Conservation (phyloP, 2,329 filamentous ascomycete genomes). For the Emergomyces pasteurianus region DNA sequence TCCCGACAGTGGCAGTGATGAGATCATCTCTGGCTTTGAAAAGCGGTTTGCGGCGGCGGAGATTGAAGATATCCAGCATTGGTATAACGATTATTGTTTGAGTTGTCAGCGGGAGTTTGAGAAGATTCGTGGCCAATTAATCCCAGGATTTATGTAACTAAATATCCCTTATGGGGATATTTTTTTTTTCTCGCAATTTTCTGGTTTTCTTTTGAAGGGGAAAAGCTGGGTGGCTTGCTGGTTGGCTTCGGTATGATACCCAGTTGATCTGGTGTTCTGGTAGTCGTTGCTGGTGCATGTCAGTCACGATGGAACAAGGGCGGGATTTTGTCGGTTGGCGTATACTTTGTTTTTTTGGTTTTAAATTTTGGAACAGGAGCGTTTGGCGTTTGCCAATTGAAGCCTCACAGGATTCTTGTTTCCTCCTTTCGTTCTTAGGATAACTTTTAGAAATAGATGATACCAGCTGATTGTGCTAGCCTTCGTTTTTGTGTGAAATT, state of each 20-base stretch:
- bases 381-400: neutral
- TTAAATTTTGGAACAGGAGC: neutral
- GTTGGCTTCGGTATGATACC: slow-evolving; percentile 3
- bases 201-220: neutral
- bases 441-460: neutral
- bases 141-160: slow-evolving; percentile 10
- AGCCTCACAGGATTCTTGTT: neutral
- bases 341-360: neutral
- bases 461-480: too few relatives aligned
- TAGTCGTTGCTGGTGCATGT: neutral
- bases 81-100: slow-evolving; percentile 51
- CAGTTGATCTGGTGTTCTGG: slow-evolving; percentile 2
- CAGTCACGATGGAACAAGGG: neutral
- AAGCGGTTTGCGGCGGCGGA: slow-evolving; percentile 23
- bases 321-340: neutral
- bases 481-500: too few relatives aligned
- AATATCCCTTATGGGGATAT: slow-evolving; percentile 3
- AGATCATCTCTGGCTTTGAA: slow-evolving; percentile 16
- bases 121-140: slow-evolving; percentile 13
- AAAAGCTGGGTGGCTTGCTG: too few relatives aligned
- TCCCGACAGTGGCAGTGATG: slow-evolving; percentile 13
- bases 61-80: slow-evolving; percentile 37
- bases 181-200: slow-evolving; percentile 7
- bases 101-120: slow-evolving; percentile 43
- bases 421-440: neutral